Percentiles rank a stretch among this genome's conserved stretches.
Evolutionary conservation across 495 filamentous ascomycete genomes (phyloP).

Genomic region (Aspergillus bridgeri): DNA sequence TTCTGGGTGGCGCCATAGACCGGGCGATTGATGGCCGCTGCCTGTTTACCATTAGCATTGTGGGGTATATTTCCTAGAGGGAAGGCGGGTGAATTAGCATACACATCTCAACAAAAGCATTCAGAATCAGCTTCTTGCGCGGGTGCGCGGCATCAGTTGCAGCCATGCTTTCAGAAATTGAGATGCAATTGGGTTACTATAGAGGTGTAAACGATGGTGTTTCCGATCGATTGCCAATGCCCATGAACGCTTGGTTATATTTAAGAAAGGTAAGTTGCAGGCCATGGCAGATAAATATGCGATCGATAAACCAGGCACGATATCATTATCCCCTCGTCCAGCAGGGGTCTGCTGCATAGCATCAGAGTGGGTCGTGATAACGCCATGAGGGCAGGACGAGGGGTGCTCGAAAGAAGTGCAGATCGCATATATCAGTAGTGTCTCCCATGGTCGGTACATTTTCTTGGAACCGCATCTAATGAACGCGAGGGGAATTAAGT

Average conservation of each 20-base stretch:
- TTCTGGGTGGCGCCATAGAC: conserved; percentile 51
- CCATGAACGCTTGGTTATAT: too few species aligned
- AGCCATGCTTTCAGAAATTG: conserved; percentile 2
- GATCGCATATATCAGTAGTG: background rate
- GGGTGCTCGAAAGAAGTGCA: background rate
- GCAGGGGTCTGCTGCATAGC: conserved; percentile 21
- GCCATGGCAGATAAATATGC: background rate
- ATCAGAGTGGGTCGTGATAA: conserved; percentile 43
- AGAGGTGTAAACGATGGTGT: background rate
- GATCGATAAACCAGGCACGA: background rate
- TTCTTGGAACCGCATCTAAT: background rate
- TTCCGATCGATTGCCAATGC: background rate
- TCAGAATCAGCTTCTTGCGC: conserved; percentile 53
- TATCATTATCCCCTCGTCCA: conserved; percentile 7
- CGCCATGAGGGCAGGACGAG: conserved; percentile 24
- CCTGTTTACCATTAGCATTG: conserved; percentile 22
- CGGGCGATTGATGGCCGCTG: conserved; percentile 52
- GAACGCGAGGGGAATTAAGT: background rate
- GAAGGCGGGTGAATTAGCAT: conserved; percentile 9
- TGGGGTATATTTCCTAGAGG: background rate
- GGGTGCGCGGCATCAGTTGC: conserved; percentile 11
- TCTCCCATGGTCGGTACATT: background rate
- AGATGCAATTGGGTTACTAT: background rate
- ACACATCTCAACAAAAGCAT: conserved; percentile 59
- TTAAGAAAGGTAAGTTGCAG: too few species aligned